These are phyloP conservation scores for Trichophyton schoenleinii DNA, from an alignment of 2,329 filamentous ascomycete genomes.

Conservation along the genomic window DNA sequence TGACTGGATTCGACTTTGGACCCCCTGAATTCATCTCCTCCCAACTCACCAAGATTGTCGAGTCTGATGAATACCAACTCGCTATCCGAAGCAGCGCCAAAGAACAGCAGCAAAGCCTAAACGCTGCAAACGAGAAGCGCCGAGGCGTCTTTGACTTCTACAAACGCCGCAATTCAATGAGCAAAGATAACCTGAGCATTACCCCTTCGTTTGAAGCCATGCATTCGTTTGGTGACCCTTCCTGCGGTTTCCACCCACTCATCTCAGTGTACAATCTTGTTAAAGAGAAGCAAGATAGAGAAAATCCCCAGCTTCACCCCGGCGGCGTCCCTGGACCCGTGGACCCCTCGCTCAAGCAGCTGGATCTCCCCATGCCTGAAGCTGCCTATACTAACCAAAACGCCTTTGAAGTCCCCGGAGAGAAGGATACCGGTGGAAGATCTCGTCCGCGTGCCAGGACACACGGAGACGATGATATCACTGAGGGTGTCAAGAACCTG, in stretches of 20 bases:
- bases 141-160: slow-evolving; percentile 95
- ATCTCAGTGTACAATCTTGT: slow-evolving; percentile 93
- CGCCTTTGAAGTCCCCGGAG: slow-evolving; percentile 76
- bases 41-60: slow-evolving; percentile 73
- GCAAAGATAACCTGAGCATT: slow-evolving; percentile 64
- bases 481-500: slow-evolving; percentile 57
- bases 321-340: slow-evolving; percentile 44
- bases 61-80: slow-evolving; percentile 86
- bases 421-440: slow-evolving; percentile 72
- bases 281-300: slow-evolving; percentile 82
- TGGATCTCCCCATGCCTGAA: slow-evolving; percentile 67
- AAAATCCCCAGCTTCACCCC: slow-evolving; percentile 42
- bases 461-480: slow-evolving; percentile 84
- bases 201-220: slow-evolving; percentile 78
- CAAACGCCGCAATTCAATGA: slow-evolving; percentile 81
- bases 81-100: slow-evolving; percentile 61
- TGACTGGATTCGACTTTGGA: slow-evolving; percentile 98
- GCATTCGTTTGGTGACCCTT: slow-evolving; percentile 67
- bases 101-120: slow-evolving; percentile 50
- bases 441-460: slow-evolving; percentile 77
- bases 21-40: slow-evolving; percentile 67
- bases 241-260: slow-evolving; percentile 86
- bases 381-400: slow-evolving; percentile 79
- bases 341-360: slow-evolving; percentile 49
- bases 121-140: slow-evolving; percentile 59